Conservation (phyloP, 345 rosid genomes). For the Trapa bicornis region DNA sequence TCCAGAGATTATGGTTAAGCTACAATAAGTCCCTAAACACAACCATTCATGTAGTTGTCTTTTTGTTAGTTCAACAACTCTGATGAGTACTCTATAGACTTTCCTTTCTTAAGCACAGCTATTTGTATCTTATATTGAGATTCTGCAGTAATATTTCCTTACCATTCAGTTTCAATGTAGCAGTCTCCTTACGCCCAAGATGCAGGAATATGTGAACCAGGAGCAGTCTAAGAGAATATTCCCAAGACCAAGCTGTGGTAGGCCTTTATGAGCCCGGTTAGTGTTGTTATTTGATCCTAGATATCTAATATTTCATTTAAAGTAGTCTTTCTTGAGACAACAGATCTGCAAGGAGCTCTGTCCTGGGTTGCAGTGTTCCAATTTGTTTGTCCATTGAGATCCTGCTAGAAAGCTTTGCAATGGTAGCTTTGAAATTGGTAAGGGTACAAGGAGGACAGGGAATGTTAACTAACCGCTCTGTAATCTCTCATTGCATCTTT, state of each 20-base stretch:
- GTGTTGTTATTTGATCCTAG: background rate
- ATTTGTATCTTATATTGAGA: too few species aligned
- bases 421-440: background rate
- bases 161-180: background rate
- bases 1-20: background rate
- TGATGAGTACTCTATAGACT: background rate
- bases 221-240: background rate
- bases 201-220: too few species aligned
- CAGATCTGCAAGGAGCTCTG: background rate
- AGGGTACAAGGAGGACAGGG: background rate
- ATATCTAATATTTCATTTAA: background rate
- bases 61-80: background rate
- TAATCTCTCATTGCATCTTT: background rate
- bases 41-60: background rate
- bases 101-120: too few species aligned
- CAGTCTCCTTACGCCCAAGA: too few species aligned
- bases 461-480: background rate
- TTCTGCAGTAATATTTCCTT: too few species aligned
- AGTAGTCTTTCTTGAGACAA: background rate
- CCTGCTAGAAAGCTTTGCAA: background rate
- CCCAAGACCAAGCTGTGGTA: background rate
- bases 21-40: background rate
- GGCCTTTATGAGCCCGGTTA: background rate
- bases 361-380: background rate
- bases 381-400: background rate